Percentiles rank a stretch among this genome's conserved stretches.
phyloP scores from a whole-genome alignment of 345 rosid genomes.

The Draba incana region DNA sequence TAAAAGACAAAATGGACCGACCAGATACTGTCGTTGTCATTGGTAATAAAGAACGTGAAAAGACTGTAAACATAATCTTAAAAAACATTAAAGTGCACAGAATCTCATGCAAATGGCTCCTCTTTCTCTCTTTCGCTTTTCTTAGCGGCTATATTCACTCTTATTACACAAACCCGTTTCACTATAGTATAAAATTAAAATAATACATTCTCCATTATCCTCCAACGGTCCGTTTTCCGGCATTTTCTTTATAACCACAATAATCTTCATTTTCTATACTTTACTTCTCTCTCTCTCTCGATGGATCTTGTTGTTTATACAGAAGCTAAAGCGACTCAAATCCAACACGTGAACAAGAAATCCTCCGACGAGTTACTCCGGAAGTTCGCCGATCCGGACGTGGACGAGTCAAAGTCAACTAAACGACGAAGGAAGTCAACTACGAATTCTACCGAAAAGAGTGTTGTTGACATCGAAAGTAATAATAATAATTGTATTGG shows the following conservation, averaged over 20 bases:
- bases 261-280: not conserved
- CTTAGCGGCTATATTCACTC: constrained; percentile 42
- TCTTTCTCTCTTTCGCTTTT: not conserved
- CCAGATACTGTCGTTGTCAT: constrained; percentile 31
- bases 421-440: constrained; percentile 47
- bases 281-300: constrained; percentile 1
- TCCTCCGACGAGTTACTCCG: constrained; percentile 86
- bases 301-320: constrained; percentile 37
- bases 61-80: constrained; percentile 14
- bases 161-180: constrained; percentile 11
- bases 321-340: constrained; percentile 28
- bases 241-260: constrained; percentile 27
- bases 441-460: constrained; percentile 27
- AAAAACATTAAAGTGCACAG: constrained; percentile 5
- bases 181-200: not conserved
- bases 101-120: constrained; percentile 34
- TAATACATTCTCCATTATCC: constrained; percentile 6
- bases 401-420: constrained; percentile 26
- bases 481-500: not conserved
- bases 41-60: constrained; percentile 19
- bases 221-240: constrained; percentile 71
- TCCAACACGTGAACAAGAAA: constrained; percentile 71
- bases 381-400: constrained; percentile 68
- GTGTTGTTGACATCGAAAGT: constrained; percentile 29
- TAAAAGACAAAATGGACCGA: constrained; percentile 35